Base-by-base conservation (phyloP, 1,139 yeast species). In the Kurtzmaniella quercitrusa region DNA sequence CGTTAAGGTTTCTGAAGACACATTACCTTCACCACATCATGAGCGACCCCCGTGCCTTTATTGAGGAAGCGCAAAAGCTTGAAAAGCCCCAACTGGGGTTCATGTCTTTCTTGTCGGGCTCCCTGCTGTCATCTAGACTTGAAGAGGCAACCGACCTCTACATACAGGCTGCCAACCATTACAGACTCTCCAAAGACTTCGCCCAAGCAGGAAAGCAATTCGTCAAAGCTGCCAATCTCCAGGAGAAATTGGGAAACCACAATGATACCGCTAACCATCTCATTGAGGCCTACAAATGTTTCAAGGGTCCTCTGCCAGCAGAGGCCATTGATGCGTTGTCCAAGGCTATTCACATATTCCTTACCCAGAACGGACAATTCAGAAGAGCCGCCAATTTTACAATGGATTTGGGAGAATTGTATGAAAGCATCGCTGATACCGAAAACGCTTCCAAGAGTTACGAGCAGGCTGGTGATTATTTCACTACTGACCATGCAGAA, bases 401-500 rank as follows among this genome's bases (percentile, higher is more conserved):
- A 56, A 80, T 85, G 73, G 98, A 93, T 60, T 74, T 93, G 55
- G 98, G 91, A 3, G 93, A 82, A 51, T 65, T 93, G 39, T 88
- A 87, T 59, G 98, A 93, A 62, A 75, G 75, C 39, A 68, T 86
- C 32, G 76, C 77, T 43, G 95, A 91, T 56, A 63, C 67, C 20
- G 70, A 74, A 15, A 77, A 77, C 51, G 97, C 98, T 2, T 75
- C 85, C 43, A 73, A 74, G 46, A 80, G 93, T 22, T 93, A 86
- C 61, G 95, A 89, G 58, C 87, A 85, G 54, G 97, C 98, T 4
- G 97, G 96, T 35, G 98, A 94, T 57, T 93, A 96, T 88, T 89
- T 86, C 60, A 79, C 81, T 46, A 89, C 94, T 48, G 98, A 93
- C 65, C 93, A 88, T 47, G 98, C 98, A 0, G 86, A 84, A 50